phyloP scores from a whole-genome alignment of 345 rosid genomes.

The Stellera chamaejasme region DNA sequence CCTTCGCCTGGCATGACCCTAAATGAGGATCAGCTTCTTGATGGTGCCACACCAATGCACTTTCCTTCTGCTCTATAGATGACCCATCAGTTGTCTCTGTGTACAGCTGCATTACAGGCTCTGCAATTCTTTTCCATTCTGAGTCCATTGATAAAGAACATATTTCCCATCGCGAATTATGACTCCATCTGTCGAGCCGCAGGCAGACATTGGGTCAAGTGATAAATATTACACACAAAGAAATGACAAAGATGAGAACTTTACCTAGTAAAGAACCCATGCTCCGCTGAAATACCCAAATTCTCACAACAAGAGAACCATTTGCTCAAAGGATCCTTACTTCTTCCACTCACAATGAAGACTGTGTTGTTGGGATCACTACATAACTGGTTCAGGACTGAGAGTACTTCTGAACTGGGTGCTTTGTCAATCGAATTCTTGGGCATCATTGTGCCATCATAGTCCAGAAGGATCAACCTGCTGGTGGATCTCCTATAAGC shows the following conservation, averaged over 20 bases:
- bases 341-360: slow-evolving; percentile 84
- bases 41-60: slow-evolving; percentile 85
- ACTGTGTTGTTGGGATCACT: slow-evolving; percentile 65
- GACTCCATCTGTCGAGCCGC: slow-evolving; percentile 39
- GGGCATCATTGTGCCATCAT: slow-evolving; percentile 77
- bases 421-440: slow-evolving; percentile 39
- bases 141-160: slow-evolving; percentile 28
- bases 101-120: slow-evolving; percentile 75
- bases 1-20: slow-evolving; percentile 72
- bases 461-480: slow-evolving; percentile 70
- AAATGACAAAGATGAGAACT: neutral
- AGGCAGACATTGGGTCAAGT: slow-evolving; percentile 2
- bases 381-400: slow-evolving; percentile 48
- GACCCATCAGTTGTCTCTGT: slow-evolving; percentile 83
- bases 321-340: slow-evolving; percentile 51
- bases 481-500: slow-evolving; percentile 44
- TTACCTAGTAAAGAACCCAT: slow-evolving; percentile 75
- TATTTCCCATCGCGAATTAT: slow-evolving; percentile 51
- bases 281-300: slow-evolving; percentile 81
- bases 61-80: slow-evolving; percentile 65
- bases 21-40: slow-evolving; percentile 65
- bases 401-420: slow-evolving; percentile 47
- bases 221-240: neutral
- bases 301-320: slow-evolving; percentile 66
- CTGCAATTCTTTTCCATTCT: slow-evolving; percentile 58